These are phyloP conservation scores for Thoreauomyces humboldtii DNA, from an alignment of 192 early-diverging fungal species.

Conservation along the genomic window DNA sequence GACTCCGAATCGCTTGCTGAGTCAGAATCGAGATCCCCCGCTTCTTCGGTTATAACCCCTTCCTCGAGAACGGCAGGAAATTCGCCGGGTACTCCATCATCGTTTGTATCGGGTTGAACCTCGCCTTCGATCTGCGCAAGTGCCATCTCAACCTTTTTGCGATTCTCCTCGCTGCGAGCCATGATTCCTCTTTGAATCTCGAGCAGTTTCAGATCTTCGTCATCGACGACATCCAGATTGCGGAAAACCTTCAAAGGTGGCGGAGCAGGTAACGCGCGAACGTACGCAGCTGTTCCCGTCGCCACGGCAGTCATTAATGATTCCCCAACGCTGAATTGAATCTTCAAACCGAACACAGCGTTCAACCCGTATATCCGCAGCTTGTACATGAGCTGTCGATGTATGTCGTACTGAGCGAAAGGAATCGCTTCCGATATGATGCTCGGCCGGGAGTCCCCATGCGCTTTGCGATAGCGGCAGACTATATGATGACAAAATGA, in stretches of 20 bases:
- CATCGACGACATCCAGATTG: slow-evolving; percentile 69
- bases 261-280: slow-evolving; percentile 69
- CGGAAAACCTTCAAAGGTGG: slow-evolving; percentile 68
- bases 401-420: slow-evolving; percentile 80
- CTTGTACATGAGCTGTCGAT: slow-evolving; percentile 78
- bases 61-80: neutral
- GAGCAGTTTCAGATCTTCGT: slow-evolving; percentile 65
- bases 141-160: slow-evolving; percentile 56
- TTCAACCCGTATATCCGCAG: slow-evolving; percentile 75
- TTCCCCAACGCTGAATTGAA: slow-evolving; percentile 56
- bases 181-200: slow-evolving; percentile 71
- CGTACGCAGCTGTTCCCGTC: slow-evolving; percentile 69
- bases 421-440: slow-evolving; percentile 76
- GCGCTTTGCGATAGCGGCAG: slow-evolving; percentile 42
- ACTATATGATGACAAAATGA: slow-evolving; percentile 26
- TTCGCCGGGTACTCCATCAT: too few species aligned
- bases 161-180: slow-evolving; percentile 62
- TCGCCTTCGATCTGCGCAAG: slow-evolving; percentile 23
- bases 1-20: slow-evolving; percentile 36
- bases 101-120: neutral
- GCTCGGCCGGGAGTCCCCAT: slow-evolving; percentile 62
- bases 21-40: slow-evolving; percentile 3
- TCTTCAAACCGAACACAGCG: slow-evolving; percentile 68
- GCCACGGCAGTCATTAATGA: slow-evolving; percentile 64
- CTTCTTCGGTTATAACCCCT: neutral